phyloP scores from a whole-genome alignment of 768 basidiomycete genomes.

The Cystobasidium tubakii region DNA sequence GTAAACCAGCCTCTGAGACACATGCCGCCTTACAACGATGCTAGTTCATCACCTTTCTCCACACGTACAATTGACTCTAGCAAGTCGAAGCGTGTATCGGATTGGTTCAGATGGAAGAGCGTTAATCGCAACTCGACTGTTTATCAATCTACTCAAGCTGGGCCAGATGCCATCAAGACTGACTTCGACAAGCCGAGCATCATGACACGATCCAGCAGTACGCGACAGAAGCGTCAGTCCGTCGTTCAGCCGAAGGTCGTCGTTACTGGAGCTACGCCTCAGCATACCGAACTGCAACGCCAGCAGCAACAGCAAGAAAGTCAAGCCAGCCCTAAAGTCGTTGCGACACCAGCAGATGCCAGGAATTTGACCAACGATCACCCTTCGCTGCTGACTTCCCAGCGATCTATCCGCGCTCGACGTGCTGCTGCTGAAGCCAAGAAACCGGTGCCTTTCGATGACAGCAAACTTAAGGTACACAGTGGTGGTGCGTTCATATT shows the following conservation, averaged over 20 bases:
- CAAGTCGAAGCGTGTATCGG: constrained; percentile 93
- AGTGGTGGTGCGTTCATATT: constrained; percentile 15
- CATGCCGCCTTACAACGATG: neutral
- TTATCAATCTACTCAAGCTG: neutral
- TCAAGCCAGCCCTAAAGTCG: constrained; percentile 36
- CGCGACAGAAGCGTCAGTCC: constrained; percentile 3
- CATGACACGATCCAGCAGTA: constrained; percentile 27
- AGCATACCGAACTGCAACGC: neutral
- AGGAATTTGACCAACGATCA: constrained; percentile 29
- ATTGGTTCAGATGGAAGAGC: constrained; percentile 72
- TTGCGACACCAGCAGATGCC: constrained; percentile 40
- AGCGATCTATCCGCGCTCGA: constrained; percentile 16
- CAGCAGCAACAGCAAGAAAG: constrained; percentile 21
- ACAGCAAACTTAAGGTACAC: constrained; percentile 34
- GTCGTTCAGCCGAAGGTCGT: constrained; percentile 31
- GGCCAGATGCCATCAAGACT: constrained; percentile 39
- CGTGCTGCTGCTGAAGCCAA: constrained; percentile 18
- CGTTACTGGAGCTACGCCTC: constrained; percentile 22
- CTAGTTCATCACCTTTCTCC: constrained; percentile 9
- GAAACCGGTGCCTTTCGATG: constrained; percentile 31
- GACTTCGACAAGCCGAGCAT: constrained; percentile 40
- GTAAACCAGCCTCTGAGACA: constrained; percentile 22
- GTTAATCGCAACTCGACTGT: constrained; percentile 41
- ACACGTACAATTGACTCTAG: constrained; percentile 8
- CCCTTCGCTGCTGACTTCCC: constrained; percentile 32